Percentiles rank a stretch among this genome's conserved stretches.
phyloP scores from a whole-genome alignment of 1,284 basidiomycete species.

The Puccinia novopanici region DNA sequence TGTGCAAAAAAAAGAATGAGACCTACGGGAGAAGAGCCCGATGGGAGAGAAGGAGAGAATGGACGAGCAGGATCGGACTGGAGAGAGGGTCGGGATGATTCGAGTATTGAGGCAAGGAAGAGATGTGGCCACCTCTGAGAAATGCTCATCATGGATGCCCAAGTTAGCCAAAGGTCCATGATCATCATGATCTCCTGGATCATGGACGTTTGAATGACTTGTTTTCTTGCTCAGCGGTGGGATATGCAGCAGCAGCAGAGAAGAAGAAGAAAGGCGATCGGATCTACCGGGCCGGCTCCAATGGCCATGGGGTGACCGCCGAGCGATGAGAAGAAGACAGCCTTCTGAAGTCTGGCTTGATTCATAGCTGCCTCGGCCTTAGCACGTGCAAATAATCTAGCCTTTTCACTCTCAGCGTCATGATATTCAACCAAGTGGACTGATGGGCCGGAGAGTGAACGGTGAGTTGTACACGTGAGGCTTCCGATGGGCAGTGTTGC shows the following conservation, averaged over 20 bases:
- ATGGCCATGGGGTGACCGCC: too few relatives aligned
- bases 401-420: slow-evolving; percentile 3
- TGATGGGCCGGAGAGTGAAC: not conserved
- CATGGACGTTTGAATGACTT: not conserved
- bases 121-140: not conserved
- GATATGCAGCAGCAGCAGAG: not conserved
- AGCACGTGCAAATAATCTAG: slow-evolving; percentile 11
- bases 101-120: not conserved
- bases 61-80: not conserved
- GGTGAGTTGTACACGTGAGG: not conserved
- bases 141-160: not conserved
- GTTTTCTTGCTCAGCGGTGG: not conserved
- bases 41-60: not conserved
- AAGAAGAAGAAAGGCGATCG: not conserved
- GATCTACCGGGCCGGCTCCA: not conserved
- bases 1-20: not conserved
- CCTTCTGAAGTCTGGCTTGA: slow-evolving; percentile 4
- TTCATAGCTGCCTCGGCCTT: slow-evolving; percentile 22
- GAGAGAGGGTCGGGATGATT: not conserved
- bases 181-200: not conserved
- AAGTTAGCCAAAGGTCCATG: not conserved
- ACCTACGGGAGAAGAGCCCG: not conserved
- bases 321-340: not conserved
- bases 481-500: not conserved
- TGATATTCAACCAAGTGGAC: not conserved